Evolutionary conservation across 2,329 filamentous ascomycete species (phyloP), one percentile per base, ranked within the genome.

Genomic region (Colletotrichum gloeosporioides): DNA sequence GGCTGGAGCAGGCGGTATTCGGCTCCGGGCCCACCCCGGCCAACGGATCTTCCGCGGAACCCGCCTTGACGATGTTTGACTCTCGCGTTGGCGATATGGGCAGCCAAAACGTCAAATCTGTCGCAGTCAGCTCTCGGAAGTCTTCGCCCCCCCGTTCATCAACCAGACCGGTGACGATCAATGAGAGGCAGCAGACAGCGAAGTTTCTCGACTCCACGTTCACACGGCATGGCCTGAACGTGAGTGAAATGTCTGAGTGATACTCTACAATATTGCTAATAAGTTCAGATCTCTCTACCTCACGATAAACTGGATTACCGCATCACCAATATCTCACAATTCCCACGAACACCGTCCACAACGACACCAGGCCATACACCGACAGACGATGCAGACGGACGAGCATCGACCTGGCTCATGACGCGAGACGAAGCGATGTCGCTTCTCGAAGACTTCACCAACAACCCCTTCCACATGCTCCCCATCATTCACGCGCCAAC

Each of bases 1-100:
- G 69, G 10, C 71, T 83, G 16, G 82, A 83, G 71, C 74, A 79
- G n/a, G 80, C 81, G 18, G 79, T 83, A 8, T 83, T 81, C 34
- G 75, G 74, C 13, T 53, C 70, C 29, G 53, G 32, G n/a, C 16
- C 61, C 22, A 39, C 36, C 4, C 4, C 36, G 25, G 6, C n/a
- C 7, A 10, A 29, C 63, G 69, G 69, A 57, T 18, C 29, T 57
- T 72, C 69, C 69, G 10, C 55, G 63, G 39, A 68, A 7, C 39
- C 29, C 4, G 8, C 3, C 15, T 16, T 13, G 8, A 8, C 25
- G 4, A 16, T 3, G 4, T 4, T 34, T 4, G 39, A 31, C 10
- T 8, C 10, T 39, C 25, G 7, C 18, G 3, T 9, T 12, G n/a
- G 55, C 3, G 3, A 18, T 8, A 8, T 6, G 16, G 8, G 3